Evolutionary conservation across 371 early-diverging fungal genomes (phyloP), one percentile per base, ranked within the genome.

Genomic region (Lichtheimia ramosa): DNA sequence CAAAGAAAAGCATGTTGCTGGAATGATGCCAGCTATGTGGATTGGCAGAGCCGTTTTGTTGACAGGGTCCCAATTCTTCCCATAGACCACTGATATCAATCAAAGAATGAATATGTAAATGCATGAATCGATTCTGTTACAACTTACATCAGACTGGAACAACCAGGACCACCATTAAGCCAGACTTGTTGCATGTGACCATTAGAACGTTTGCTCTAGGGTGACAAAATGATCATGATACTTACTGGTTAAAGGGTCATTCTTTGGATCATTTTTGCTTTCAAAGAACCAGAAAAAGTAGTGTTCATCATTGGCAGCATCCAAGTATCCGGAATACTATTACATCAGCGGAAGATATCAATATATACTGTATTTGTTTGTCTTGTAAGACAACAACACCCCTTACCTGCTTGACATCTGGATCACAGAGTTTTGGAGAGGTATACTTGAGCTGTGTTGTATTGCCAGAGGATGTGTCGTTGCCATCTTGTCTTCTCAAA

Each of bases 211-310:
- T n/a, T n/a, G n/a, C n/a, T n/a, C 5, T 39, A 15, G 15, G 14
- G 4, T 42, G 10, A 13, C 28, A 34, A n/a, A 13, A 5, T 23
- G 21, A 14, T 10, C 42, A 21, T 3, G 5, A 20, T 86, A 51
- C 89, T 16, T 21, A 56, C 57, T 20, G 84, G 14, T 71, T 62
- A 54, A 60, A 52, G 39, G 91, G 83, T 28, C 79, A 62, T 64
- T 74, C 68, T 48, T 87, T 75, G 48, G 89, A 81, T 81, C 56
- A 49, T 64, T 67, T 41, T 83, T 79, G 34, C 85, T 84, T 67
- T 94, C 94, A 75, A 94, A 95, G 75, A 93, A 90, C 92, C 92
- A 92, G 71, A 94, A 94, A 74, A 91, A 95, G 70, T 89, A 83
- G 58, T 89, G 89, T 53, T 78, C 75, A 50, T 81, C 77, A 0